Percentiles rank a stretch among this genome's conserved stretches.
These are phyloP conservation scores for Orbilia blumenaviensis DNA, from an alignment of 2,329 filamentous ascomycete species.

Conservation along the genomic window DNA sequence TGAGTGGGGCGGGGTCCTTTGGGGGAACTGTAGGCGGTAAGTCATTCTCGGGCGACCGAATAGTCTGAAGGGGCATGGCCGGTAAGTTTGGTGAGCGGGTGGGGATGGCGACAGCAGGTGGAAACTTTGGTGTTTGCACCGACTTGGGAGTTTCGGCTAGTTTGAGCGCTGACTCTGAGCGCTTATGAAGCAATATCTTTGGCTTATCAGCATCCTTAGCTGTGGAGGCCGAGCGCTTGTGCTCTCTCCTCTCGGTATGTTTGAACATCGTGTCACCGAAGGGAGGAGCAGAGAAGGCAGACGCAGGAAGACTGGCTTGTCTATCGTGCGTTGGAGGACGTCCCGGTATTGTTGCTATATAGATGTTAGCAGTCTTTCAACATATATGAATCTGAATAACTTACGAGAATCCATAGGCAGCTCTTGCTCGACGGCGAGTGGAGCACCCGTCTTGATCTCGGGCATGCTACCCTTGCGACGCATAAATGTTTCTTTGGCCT, in stretches of 20 bases:
- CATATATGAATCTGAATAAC: constrained; percentile 59
- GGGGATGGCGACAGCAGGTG: constrained; percentile 15
- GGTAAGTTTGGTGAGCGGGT: constrained; percentile 32
- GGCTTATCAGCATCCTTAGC: constrained; percentile 41
- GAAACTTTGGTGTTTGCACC: constrained; percentile 25
- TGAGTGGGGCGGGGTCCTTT: constrained; percentile 41
- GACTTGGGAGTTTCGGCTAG: constrained; percentile 29
- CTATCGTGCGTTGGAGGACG: constrained; percentile 72
- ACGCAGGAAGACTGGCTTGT: constrained; percentile 52
- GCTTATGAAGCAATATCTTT: constrained; percentile 45
- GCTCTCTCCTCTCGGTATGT: constrained; percentile 37
- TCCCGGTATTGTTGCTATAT: constrained; percentile 72
- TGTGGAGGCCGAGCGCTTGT: constrained; percentile 42
- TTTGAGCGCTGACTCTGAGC: constrained; percentile 43
- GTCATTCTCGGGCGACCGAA: constrained; percentile 22
- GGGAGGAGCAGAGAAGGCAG: constrained; percentile 45
- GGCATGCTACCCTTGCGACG: constrained; percentile 72
- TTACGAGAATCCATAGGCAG: constrained; percentile 75
- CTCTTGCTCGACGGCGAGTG: constrained; percentile 68
- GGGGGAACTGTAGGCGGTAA: constrained; percentile 45
- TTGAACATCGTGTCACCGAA: constrained; percentile 48
- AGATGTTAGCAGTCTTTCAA: constrained; percentile 35
- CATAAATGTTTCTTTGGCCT: constrained; percentile 57
- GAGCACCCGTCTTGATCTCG: constrained; percentile 67
- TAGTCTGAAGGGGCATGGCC: neutral